Conservation (phyloP, 495 filamentous ascomycete genomes). For the Penicillium egyptiacum region DNA sequence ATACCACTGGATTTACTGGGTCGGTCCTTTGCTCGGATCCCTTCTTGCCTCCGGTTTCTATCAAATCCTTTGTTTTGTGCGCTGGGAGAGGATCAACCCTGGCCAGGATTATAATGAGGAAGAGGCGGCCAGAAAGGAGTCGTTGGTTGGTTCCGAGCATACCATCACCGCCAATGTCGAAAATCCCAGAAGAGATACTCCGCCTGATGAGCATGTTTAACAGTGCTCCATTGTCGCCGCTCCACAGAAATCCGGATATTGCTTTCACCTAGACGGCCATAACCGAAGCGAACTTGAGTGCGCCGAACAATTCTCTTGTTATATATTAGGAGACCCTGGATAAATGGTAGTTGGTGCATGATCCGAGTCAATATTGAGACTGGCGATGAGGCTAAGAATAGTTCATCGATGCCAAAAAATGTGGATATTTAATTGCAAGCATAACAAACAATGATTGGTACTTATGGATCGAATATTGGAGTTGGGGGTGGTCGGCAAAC, state of each 20-base stretch:
- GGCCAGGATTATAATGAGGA: conserved; percentile 62
- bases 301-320: neutral
- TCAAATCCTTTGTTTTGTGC: conserved; percentile 61
- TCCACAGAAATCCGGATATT: neutral
- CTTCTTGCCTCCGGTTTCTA: conserved; percentile 70
- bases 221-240: neutral
- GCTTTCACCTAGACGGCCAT: conserved; percentile 19
- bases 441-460: neutral
- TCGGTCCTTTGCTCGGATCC: conserved; percentile 66
- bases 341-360: neutral
- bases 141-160: conserved; percentile 12
- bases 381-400: neutral
- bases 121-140: conserved; percentile 19
- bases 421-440: neutral
- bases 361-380: neutral
- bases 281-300: neutral
- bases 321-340: neutral
- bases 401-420: neutral
- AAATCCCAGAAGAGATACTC: neutral
- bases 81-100: conserved; percentile 77
- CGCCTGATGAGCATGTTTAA: conserved; percentile 19
- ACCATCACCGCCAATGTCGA: conserved; percentile 10
- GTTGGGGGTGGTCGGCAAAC: neutral
- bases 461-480: neutral
- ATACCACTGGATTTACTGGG: conserved; percentile 59